Evolutionary conservation across 495 filamentous ascomycete genomes (phyloP).

Genomic region (Neurospora sp.): DNA sequence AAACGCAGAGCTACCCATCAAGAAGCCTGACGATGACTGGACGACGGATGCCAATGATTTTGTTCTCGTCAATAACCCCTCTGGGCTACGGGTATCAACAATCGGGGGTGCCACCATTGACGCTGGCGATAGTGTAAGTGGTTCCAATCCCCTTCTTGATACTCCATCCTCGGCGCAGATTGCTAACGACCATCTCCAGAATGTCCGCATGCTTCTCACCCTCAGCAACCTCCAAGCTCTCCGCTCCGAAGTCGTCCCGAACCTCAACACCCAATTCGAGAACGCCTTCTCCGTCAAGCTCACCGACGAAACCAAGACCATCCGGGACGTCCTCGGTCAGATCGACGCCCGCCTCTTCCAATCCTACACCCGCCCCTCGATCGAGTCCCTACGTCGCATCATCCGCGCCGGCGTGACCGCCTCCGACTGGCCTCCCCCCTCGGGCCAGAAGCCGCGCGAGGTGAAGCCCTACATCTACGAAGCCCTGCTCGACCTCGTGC

Average conservation of each 20-base stretch:
- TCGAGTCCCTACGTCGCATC: slow-evolving; percentile 48
- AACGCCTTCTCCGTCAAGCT: slow-evolving; percentile 80
- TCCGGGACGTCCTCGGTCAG: slow-evolving; percentile 78
- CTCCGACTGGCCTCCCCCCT: slow-evolving; percentile 58
- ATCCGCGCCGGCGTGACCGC: slow-evolving; percentile 62
- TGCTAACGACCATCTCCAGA: slow-evolving; percentile 40
- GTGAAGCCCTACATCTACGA: slow-evolving; percentile 85
- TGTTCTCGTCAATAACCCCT: slow-evolving; percentile 13
- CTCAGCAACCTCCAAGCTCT: slow-evolving; percentile 80
- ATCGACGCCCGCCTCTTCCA: slow-evolving; percentile 85
- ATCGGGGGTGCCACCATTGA: slow-evolving; percentile 49
- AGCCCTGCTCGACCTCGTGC: slow-evolving; percentile 68
- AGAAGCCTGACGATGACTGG: slow-evolving; percentile 49
- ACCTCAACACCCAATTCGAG: slow-evolving; percentile 79
- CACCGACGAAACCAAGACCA: slow-evolving; percentile 81
- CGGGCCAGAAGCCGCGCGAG: slow-evolving; percentile 53
- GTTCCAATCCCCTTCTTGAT: not conserved
- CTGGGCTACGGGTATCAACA: slow-evolving; percentile 17
- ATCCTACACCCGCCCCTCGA: slow-evolving; percentile 71
- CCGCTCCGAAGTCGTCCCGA: slow-evolving; percentile 65
- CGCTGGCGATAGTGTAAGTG: slow-evolving; percentile 57
- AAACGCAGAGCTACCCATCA: slow-evolving; percentile 68
- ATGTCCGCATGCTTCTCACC: slow-evolving; percentile 85
- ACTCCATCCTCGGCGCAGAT: not conserved
- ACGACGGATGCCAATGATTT: slow-evolving; percentile 39